phyloP scores from a whole-genome alignment of 345 rosid species.

The Euphorbia lathyris region DNA sequence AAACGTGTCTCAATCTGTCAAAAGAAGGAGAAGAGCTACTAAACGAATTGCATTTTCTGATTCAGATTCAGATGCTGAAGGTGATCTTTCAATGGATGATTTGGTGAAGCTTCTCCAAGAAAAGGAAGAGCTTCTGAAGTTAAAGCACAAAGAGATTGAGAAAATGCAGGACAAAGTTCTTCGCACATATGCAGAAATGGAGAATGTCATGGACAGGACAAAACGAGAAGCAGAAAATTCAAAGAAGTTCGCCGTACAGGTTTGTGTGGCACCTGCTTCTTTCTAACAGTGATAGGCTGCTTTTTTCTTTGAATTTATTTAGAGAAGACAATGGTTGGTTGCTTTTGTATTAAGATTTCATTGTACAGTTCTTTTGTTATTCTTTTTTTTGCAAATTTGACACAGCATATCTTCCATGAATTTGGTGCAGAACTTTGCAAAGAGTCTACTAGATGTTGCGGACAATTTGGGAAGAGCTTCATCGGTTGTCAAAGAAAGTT shows the following conservation, averaged over 20 bases:
- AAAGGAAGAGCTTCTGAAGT: constrained; percentile 72
- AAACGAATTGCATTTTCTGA: constrained; percentile 50
- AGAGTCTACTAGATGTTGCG: constrained; percentile 72
- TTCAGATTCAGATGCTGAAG: constrained; percentile 59
- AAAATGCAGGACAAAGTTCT: constrained; percentile 76
- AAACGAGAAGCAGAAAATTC: constrained; percentile 85
- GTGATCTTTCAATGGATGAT: constrained; percentile 63
- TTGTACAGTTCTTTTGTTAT: background rate
- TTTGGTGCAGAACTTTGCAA: constrained; percentile 70
- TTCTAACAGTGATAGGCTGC: background rate
- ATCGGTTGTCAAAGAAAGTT: constrained; percentile 73
- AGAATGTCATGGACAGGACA: constrained; percentile 81
- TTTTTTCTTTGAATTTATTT: background rate
- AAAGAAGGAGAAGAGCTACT: constrained; percentile 39
- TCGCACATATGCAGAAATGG: constrained; percentile 76
- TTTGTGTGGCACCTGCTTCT: constrained; percentile 10
- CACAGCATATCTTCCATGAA: background rate
- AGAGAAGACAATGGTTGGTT: background rate
- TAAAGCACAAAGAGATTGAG: constrained; percentile 55
- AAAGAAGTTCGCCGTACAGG: constrained; percentile 91
- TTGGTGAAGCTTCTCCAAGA: constrained; percentile 67
- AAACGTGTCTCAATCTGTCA: constrained; percentile 23
- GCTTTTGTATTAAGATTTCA: background rate
- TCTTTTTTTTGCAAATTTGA: constrained; percentile 12
- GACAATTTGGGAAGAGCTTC: constrained; percentile 97